Evolutionary conservation across 768 basidiomycete genomes (phyloP).

Genomic region (Pilatotrama ljubarskyi): DNA sequence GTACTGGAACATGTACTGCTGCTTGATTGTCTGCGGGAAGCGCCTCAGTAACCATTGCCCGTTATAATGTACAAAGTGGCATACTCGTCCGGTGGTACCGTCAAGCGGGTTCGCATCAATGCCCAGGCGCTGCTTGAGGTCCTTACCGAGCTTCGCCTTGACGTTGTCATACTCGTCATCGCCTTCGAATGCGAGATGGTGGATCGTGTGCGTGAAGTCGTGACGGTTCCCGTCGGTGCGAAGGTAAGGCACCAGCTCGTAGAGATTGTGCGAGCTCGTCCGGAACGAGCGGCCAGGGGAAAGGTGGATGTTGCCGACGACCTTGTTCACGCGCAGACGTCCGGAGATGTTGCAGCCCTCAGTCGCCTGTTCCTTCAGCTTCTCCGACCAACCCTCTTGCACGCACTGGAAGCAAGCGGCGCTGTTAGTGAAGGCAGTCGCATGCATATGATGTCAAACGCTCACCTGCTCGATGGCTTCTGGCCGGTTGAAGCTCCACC

Average conservation of each 20-base stretch:
- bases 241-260: conserved; percentile 94
- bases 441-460: not conserved
- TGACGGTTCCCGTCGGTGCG: conserved; percentile 85
- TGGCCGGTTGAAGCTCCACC: conserved; percentile 94
- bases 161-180: conserved; percentile 78
- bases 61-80: conserved; percentile 22
- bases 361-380: conserved; percentile 84
- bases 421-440: not conserved
- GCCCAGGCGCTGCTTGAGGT: conserved; percentile 72
- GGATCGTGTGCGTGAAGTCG: conserved; percentile 89
- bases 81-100: conserved; percentile 55
- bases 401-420: conserved; percentile 64
- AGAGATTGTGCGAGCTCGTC: conserved; percentile 70
- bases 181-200: conserved; percentile 78
- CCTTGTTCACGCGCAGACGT: conserved; percentile 93
- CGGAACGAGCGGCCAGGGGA: conserved; percentile 97
- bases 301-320: conserved; percentile 92
- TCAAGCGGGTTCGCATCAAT: conserved; percentile 80
- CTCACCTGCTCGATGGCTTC: conserved; percentile 90
- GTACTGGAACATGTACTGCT: conserved; percentile 97
- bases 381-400: conserved; percentile 93
- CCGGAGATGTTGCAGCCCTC: conserved; percentile 96
- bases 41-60: conserved; percentile 6
- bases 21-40: conserved; percentile 59
- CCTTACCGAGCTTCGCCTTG: conserved; percentile 60